These are phyloP conservation scores for Ogataea populi-albae DNA, from an alignment of 805 yeast genomes.

Conservation along the genomic window DNA sequence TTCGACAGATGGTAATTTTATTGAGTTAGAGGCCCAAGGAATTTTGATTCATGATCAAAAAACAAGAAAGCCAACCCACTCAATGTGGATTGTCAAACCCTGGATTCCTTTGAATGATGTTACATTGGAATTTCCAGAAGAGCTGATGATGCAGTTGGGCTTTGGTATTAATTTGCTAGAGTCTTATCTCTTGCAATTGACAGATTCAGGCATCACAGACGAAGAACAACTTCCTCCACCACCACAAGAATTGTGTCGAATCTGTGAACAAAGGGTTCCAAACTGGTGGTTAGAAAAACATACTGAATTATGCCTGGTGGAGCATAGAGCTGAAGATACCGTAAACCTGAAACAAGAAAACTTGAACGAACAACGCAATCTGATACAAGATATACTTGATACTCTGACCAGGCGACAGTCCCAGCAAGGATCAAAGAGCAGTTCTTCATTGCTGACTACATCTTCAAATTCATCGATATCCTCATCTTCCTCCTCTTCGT, in stretches of 20 bases:
- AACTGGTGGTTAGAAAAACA: slow-evolving; percentile 97
- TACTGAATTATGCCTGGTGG: slow-evolving; percentile 80
- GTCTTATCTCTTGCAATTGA: slow-evolving; percentile 62
- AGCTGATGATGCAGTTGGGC: slow-evolving; percentile 73
- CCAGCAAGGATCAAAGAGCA: slow-evolving; percentile 12
- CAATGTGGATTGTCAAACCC: slow-evolving; percentile 92
- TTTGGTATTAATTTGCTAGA: slow-evolving; percentile 86
- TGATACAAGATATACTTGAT: slow-evolving; percentile 45
- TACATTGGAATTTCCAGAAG: slow-evolving; percentile 65
- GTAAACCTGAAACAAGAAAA: slow-evolving; percentile 74
- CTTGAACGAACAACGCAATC: slow-evolving; percentile 63
- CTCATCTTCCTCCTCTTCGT: slow-evolving; percentile 25
- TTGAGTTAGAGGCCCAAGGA: slow-evolving; percentile 92
- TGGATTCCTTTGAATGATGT: slow-evolving; percentile 59
- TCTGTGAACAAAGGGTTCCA: slow-evolving; percentile 88
- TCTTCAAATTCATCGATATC: slow-evolving; percentile 24
- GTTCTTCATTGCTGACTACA: slow-evolving; percentile 21
- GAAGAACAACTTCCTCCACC: slow-evolving; percentile 74
- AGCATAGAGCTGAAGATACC: slow-evolving; percentile 77
- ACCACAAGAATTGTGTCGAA: slow-evolving; percentile 77
- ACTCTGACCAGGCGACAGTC: slow-evolving; percentile 30
- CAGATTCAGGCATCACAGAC: slow-evolving; percentile 61
- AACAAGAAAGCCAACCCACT: slow-evolving; percentile 63
- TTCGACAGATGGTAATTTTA: slow-evolving; percentile 58
- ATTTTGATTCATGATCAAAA: slow-evolving; percentile 66